These are phyloP conservation scores for Mycosphaerella sp. DNA, from an alignment of 2,329 filamentous ascomycete species.

Conservation along the genomic window DNA sequence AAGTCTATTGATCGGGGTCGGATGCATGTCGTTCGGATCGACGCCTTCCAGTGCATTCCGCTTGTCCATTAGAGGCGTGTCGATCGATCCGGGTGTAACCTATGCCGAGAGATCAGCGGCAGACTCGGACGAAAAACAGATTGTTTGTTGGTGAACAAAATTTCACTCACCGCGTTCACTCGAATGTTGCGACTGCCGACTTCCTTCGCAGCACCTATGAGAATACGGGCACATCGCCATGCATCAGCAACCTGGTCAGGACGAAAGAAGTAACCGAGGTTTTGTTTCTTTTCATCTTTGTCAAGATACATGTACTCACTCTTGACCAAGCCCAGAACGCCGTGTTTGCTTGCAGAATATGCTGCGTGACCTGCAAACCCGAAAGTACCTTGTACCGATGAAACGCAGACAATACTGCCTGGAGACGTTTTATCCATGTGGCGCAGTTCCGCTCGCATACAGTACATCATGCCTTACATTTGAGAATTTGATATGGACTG, in stretches of 20 bases:
- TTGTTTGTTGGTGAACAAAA: too few species aligned
- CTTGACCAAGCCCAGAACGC: constrained; percentile 23
- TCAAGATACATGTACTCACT: constrained; percentile 1
- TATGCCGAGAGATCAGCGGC: neutral
- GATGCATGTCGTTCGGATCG: constrained; percentile 16
- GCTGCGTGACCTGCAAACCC: constrained; percentile 27
- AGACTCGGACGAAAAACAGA: too few species aligned
- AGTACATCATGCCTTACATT: constrained; percentile 42
- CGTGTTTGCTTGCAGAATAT: constrained; percentile 29
- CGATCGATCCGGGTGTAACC: constrained; percentile 18
- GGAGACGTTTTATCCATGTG: constrained; percentile 37
- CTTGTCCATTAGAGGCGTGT: constrained; percentile 28
- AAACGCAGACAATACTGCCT: constrained; percentile 49
- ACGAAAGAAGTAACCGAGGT: too few species aligned
- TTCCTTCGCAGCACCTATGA: constrained; percentile 25
- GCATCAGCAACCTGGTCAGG: too few species aligned
- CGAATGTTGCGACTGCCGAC: constrained; percentile 25
- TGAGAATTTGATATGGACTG: too few species aligned
- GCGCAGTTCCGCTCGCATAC: constrained; percentile 45
- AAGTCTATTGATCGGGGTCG: constrained; percentile 24
- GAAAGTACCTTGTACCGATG: constrained; percentile 40
- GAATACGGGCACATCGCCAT: too few species aligned
- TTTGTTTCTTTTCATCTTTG: too few species aligned
- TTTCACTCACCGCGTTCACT: constrained; percentile 21
- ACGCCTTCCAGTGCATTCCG: constrained; percentile 28